Evolutionary conservation across 352 stramenopile genomes (phyloP).

Genomic region (Aphanomyces invadans): DNA sequence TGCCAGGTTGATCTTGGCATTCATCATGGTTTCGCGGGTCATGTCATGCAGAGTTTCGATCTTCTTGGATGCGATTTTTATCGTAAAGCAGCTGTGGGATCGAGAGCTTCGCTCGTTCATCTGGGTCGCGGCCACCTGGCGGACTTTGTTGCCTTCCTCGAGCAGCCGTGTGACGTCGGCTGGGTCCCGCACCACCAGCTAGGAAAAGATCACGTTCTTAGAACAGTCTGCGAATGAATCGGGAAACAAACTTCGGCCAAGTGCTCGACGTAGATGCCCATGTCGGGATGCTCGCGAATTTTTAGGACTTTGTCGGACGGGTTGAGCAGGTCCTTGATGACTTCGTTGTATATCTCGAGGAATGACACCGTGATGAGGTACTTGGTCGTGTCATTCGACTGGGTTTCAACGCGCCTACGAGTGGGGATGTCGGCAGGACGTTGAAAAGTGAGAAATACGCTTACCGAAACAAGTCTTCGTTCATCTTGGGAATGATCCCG

Average conservation of each 20-base stretch:
- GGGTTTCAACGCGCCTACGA: conserved; percentile 30
- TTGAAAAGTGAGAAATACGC: neutral
- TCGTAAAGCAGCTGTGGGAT: conserved; percentile 79
- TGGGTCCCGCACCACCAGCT: conserved; percentile 69
- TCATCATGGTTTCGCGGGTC: conserved; percentile 44
- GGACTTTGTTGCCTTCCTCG: conserved; percentile 56
- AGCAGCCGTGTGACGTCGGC: conserved; percentile 71
- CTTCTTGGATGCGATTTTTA: conserved; percentile 60
- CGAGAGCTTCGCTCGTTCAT: conserved; percentile 80
- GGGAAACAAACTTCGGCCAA: conserved; percentile 57
- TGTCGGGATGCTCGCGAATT: conserved; percentile 87
- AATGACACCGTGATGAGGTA: conserved; percentile 96
- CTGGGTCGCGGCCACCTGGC: conserved; percentile 53
- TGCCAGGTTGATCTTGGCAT: conserved; percentile 55
- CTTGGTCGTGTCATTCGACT: conserved; percentile 38
- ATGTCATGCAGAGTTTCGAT: conserved; percentile 35
- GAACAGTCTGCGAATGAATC: neutral
- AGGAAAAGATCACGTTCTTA: neutral
- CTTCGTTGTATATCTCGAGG: conserved; percentile 99
- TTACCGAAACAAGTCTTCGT: conserved; percentile 70
- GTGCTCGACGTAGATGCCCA: conserved; percentile 91
- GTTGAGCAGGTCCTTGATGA: conserved; percentile 94
- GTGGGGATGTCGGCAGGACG: conserved; percentile 18
- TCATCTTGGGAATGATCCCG: conserved; percentile 87
- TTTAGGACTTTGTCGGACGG: conserved; percentile 86